Conservation (phyloP, 495 filamentous ascomycete species). For the Neurospora africana region DNA sequence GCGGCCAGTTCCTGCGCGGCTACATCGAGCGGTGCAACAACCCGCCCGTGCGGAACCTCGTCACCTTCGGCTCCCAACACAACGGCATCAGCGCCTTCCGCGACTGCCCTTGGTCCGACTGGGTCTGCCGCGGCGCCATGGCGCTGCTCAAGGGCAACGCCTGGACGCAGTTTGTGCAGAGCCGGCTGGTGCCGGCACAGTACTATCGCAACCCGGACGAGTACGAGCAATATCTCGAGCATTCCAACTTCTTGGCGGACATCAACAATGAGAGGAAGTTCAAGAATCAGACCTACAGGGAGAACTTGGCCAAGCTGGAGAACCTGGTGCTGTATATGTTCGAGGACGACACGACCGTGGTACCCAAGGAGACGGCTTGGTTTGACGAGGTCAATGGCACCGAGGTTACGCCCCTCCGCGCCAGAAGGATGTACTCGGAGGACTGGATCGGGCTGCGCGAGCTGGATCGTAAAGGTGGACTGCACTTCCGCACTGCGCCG, state of each 20-base stretch:
- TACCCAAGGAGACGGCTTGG: constrained; percentile 87
- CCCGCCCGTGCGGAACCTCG: constrained; percentile 67
- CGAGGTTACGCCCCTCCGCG: constrained; percentile 53
- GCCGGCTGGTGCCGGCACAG: constrained; percentile 78
- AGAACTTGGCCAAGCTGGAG: constrained; percentile 58
- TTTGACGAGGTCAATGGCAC: constrained; percentile 79
- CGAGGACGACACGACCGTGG: constrained; percentile 69
- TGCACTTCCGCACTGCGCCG: constrained; percentile 59
- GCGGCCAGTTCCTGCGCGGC: constrained; percentile 90
- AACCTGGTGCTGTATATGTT: constrained; percentile 88
- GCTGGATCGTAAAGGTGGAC: constrained; percentile 67
- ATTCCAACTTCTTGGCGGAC: constrained; percentile 94
- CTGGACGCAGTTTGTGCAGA: constrained; percentile 69
- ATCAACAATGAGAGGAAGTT: constrained; percentile 80
- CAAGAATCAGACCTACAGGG: constrained; percentile 68
- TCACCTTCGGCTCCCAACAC: constrained; percentile 90
- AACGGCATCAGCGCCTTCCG: constrained; percentile 82
- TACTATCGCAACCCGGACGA: constrained; percentile 76
- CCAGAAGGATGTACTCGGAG: constrained; percentile 71
- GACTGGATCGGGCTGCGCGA: constrained; percentile 87
- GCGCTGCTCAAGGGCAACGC: constrained; percentile 60
- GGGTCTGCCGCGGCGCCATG: constrained; percentile 68
- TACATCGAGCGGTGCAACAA: constrained; percentile 84
- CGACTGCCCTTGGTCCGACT: constrained; percentile 54
- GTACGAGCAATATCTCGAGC: constrained; percentile 62